phyloP scores from a whole-genome alignment of 371 early-diverging fungal species.

The Dinochytrium kinnereticum region DNA sequence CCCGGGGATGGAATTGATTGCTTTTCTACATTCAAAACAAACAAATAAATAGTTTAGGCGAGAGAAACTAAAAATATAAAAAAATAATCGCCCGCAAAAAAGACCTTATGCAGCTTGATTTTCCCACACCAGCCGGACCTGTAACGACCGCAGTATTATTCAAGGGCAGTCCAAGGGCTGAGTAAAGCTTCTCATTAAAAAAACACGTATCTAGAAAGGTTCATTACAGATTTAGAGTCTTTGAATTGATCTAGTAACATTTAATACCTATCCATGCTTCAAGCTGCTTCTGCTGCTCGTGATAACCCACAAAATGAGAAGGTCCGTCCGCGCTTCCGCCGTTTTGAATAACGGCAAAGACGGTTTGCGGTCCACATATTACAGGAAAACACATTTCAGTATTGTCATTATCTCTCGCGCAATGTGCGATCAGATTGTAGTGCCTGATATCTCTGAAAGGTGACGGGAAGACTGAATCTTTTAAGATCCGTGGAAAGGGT shows the following conservation, averaged over 20 bases:
- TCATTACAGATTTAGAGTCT: too few species aligned
- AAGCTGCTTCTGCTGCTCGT: slow-evolving; percentile 3
- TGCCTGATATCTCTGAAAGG: neutral
- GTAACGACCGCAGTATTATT: slow-evolving; percentile 24
- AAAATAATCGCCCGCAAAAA: neutral
- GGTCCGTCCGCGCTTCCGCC: neutral
- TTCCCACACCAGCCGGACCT: slow-evolving; percentile 41
- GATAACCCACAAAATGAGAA: neutral
- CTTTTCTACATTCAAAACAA: slow-evolving; percentile 12
- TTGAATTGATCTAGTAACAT: too few species aligned
- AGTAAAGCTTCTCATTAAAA: slow-evolving; percentile 21
- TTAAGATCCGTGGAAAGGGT: neutral
- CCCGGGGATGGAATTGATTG: neutral
- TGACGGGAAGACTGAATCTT: neutral
- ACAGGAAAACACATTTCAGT: neutral
- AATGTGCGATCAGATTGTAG: neutral
- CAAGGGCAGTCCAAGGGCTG: slow-evolving; percentile 26
- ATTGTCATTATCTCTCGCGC: neutral
- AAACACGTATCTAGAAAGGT: slow-evolving; percentile 29
- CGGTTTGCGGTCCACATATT: neutral
- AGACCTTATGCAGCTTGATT: slow-evolving; percentile 33
- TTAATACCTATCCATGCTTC: neutral
- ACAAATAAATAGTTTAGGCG: too few species aligned
- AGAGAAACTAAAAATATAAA: slow-evolving; percentile 6
- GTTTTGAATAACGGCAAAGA: neutral